Percentiles rank a stretch among this genome's conserved stretches.
phyloP scores from a whole-genome alignment of 2,329 filamentous ascomycete species.

The Zasmidium cellare region DNA sequence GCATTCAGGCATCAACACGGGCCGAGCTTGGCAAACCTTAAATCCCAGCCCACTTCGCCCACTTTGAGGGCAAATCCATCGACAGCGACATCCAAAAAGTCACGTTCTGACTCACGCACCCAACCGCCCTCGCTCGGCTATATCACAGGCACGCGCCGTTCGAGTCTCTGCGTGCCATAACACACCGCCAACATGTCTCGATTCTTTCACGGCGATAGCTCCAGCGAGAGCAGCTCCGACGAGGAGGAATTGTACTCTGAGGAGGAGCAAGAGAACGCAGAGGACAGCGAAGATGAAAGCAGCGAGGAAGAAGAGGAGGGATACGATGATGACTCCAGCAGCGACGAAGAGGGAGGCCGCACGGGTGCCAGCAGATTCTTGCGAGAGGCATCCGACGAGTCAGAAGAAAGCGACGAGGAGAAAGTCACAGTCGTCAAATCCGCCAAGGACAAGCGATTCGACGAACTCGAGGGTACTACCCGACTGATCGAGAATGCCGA shows the following conservation, averaged over 20 bases:
- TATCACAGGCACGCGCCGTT: constrained; percentile 16
- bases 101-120: not conserved
- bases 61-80: not conserved
- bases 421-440: constrained; percentile 87
- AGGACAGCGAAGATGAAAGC: constrained; percentile 41
- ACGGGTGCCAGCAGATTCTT: constrained; percentile 82
- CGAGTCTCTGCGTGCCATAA: constrained; percentile 4
- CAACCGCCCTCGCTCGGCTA: not conserved
- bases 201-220: constrained; percentile 97
- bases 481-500: constrained; percentile 92
- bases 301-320: constrained; percentile 42
- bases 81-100: not conserved
- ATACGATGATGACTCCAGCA: constrained; percentile 52
- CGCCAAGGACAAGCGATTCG: constrained; percentile 94
- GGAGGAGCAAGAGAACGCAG: constrained; percentile 67
- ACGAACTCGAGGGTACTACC: constrained; percentile 88
- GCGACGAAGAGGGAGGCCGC: constrained; percentile 59
- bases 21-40: not conserved
- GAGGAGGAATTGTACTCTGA: constrained; percentile 91
- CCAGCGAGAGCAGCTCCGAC: constrained; percentile 87
- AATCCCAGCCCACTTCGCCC: too few relatives aligned
- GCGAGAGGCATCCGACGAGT: constrained; percentile 59
- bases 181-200: constrained; percentile 59
- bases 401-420: constrained; percentile 81
- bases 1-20: not conserved